Percentiles rank a stretch among this genome's conserved stretches.
Conservation (phyloP, 805 yeast genomes). For the Candida succiphila region DNA sequence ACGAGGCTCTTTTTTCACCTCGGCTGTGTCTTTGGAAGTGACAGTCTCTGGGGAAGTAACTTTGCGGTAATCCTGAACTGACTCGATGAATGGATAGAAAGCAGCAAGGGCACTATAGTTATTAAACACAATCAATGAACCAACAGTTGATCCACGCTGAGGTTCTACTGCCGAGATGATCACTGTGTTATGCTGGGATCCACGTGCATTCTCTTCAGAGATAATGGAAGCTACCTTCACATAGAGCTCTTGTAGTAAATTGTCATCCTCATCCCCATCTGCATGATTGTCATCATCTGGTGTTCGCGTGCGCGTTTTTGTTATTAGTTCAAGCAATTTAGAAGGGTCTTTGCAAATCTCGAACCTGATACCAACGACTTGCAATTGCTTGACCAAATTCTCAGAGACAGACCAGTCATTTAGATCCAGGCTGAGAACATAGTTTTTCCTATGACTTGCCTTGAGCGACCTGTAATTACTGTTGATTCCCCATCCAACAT, state of each 20-base stretch:
- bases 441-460: slow-evolving; percentile 4
- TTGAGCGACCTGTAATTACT: slow-evolving; percentile 2
- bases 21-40: background rate
- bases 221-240: slow-evolving; percentile 25
- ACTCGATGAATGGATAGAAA: slow-evolving; percentile 43
- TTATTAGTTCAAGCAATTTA: slow-evolving; percentile 31
- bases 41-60: background rate
- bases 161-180: slow-evolving; percentile 47
- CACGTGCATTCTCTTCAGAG: slow-evolving; percentile 5
- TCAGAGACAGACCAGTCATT: slow-evolving; percentile 43
- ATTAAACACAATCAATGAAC: slow-evolving; percentile 38
- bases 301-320: slow-evolving; percentile 8
- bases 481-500: slow-evolving; percentile 31
- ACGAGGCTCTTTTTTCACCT: background rate
- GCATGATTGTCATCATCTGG: background rate
- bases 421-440: slow-evolving; percentile 32
- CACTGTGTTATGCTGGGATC: slow-evolving; percentile 19
- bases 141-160: slow-evolving; percentile 39
- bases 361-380: slow-evolving; percentile 47
- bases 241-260: slow-evolving; percentile 21
- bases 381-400: slow-evolving; percentile 42
- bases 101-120: slow-evolving; percentile 33
- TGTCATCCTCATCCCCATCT: slow-evolving; percentile 14
- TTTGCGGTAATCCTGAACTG: slow-evolving; percentile 21
- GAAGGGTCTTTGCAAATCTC: slow-evolving; percentile 38